Evolutionary conservation across 2,329 filamentous ascomycete species (phyloP), one percentile per base, ranked within the genome.

Genomic region (Byssochlamys sp.): DNA sequence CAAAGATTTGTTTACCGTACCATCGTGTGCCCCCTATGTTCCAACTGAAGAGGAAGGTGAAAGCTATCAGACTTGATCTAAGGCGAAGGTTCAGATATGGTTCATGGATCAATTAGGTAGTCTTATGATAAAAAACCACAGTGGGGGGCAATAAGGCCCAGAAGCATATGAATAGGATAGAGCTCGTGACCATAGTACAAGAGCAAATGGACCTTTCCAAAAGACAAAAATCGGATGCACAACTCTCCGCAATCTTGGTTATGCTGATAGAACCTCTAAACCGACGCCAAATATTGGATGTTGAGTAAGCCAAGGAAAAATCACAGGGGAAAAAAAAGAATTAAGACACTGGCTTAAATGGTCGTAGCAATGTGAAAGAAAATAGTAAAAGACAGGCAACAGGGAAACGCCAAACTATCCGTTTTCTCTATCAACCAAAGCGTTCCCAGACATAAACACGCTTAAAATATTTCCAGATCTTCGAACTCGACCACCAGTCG

Each of bases 401-500:
- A 35, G 29, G 26, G 26, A 58, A 56, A 35, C 52, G 56, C 45
- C 12, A 33, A 58, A 25, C n/a, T 19, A 19, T 19, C 39, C 39
- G 14, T 24, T 45, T 45, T 24, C 39, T 45, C 39, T 45, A 45
- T 45, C 39, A 10, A 45, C 39, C 39, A 24, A n/a, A 45, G 39
- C 39, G 19, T 19, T 45, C 14, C 39, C 39, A 45, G 55, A 48
- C 6, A 28, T 26, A 14, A 35, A 33, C 24, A 55, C 62, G 26
- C 11, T 66, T 70, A 78, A 62, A 77, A 77, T 49, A 79, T 79
- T 62, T 80, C 77, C 65, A 80, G 59, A 65, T 78, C 77, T 63
- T 79, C 77, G 67, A 80, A 79, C 62, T 80, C 77, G 48, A 79
- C 77, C 45, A 78, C 70, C 63, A 80, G 64, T 45, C 71, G 72